These are phyloP conservation scores for Coniochaeta pulveracea DNA, from an alignment of 2,329 filamentous ascomycete genomes.

Conservation along the genomic window DNA sequence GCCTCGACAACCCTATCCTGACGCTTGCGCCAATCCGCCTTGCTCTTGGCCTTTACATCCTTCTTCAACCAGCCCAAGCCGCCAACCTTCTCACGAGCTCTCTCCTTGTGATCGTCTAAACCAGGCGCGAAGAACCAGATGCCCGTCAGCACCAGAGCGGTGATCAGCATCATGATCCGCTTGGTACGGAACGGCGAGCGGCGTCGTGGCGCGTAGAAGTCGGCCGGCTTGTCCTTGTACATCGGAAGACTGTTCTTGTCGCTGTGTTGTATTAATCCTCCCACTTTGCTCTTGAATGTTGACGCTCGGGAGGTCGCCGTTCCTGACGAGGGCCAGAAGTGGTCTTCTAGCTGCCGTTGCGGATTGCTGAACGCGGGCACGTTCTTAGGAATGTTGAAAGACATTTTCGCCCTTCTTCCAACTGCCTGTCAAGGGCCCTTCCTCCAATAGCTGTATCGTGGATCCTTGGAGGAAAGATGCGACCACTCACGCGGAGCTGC, in stretches of 20 bases:
- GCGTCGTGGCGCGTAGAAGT: conserved; percentile 49
- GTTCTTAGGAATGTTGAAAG: conserved; percentile 57
- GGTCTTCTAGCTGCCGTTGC: conserved; percentile 54
- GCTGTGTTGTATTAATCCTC: conserved; percentile 50
- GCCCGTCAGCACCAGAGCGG: conserved; percentile 42
- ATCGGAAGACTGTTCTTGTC: conserved; percentile 56
- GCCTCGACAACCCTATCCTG: conserved; percentile 77
- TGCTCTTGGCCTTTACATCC: conserved; percentile 27
- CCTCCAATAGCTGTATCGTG: too few relatives aligned
- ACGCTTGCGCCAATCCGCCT: conserved; percentile 64
- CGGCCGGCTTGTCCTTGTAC: conserved; percentile 99
- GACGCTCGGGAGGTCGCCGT: conserved; percentile 21
- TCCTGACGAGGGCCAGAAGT: conserved; percentile 47
- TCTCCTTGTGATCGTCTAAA: conserved; percentile 30
- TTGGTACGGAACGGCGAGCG: conserved; percentile 53
- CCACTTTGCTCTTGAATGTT: conserved; percentile 46
- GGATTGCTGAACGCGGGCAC: conserved; percentile 57
- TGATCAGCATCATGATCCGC: conserved; percentile 40
- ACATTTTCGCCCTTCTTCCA: conserved; percentile 43
- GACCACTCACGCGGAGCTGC: too few relatives aligned
- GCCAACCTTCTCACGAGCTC: conserved; percentile 14
- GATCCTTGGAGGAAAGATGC: too few relatives aligned
- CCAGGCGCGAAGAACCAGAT: conserved; percentile 65
- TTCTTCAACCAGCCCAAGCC: conserved; percentile 46
- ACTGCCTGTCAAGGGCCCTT: too few relatives aligned